These are phyloP conservation scores for Lactarius evosmus DNA, from an alignment of 768 basidiomycete species.

Conservation along the genomic window DNA sequence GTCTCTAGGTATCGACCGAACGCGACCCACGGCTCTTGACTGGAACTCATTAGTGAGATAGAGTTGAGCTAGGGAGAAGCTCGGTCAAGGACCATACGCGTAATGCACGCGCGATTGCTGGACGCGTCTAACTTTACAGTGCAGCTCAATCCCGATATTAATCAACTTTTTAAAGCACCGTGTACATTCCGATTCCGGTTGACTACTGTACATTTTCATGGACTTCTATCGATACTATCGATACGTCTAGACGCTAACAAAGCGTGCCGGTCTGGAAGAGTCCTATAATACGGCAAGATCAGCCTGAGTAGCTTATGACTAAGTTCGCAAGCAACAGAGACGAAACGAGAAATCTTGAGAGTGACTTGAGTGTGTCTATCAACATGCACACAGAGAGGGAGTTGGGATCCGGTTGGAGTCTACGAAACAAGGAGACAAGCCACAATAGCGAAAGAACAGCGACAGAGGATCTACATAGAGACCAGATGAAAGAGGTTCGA, in stretches of 20 bases:
- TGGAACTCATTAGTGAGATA: too few relatives aligned
- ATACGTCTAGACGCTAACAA: not conserved
- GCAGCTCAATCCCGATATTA: too few relatives aligned
- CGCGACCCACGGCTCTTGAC: too few relatives aligned
- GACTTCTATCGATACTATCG: not conserved
- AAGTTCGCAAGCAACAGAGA: not conserved
- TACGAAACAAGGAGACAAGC: not conserved
- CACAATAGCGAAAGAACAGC: not conserved
- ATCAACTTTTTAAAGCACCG: too few relatives aligned
- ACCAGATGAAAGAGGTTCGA: not conserved
- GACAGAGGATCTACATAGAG: not conserved
- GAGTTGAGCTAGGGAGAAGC: too few relatives aligned
- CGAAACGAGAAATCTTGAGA: not conserved
- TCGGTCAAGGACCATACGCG: too few relatives aligned
- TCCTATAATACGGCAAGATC: not conserved
- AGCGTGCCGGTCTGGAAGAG: not conserved
- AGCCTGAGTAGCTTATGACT: not conserved
- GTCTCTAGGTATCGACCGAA: too few relatives aligned
- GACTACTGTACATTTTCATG: not conserved
- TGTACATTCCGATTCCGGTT: not conserved
- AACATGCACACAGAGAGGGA: not conserved
- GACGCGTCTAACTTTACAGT: too few relatives aligned
- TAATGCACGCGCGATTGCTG: too few relatives aligned
- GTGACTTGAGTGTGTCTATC: not conserved
- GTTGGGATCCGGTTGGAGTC: not conserved